Base-by-base conservation (phyloP, 2,329 filamentous ascomycete genomes). In the Aspergillus novofumigatus region DNA sequence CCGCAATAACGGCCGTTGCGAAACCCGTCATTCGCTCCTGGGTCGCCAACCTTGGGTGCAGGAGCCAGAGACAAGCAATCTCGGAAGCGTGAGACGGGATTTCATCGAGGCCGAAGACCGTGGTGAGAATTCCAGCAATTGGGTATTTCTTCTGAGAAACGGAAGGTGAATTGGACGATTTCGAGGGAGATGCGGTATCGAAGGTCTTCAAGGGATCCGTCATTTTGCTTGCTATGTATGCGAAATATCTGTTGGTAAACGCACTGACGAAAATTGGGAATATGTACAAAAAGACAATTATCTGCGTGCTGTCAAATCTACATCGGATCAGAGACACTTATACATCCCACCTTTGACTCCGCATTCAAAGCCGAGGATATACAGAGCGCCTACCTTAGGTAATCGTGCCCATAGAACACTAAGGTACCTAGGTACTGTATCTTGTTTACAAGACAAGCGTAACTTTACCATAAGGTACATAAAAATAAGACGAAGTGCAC, bases 1-100 rank as follows among this genome's bases (percentile, higher is more conserved):
- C 82, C n/a, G 78, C 74, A 51, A 97, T 81, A 11, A 85, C 80
- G 5, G 83, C 82, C n/a, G 81, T 77, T 2, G 91, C 92, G 54
- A 94, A 83, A 28, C 85, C 85, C 1, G 80, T 79, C 92, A 97
- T 97, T 60, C 83, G 83, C 55, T 85, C 84, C 69, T 89, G 86
- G 0, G 80, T 84, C 54, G 87, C 82, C 0, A 88, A 81, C 25
- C 94, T 85, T 2, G 90, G 90, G 70, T 97, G 92, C 20, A 97
- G 83, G 11, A 97, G 86, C 91, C 92, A 97, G n/a, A 97, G 83
- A 66, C 89, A 90, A 25, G 91, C 86, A 38, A 96, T 78, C 32
- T 79, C 76, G 4, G 72, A 73, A 3, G 81, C 77, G 14, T 80
- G 74, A 14, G 69, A n/a, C 1, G 85, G 78, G 0, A 96, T 81